Percentiles rank a stretch among this genome's conserved stretches.
These are phyloP conservation scores for Boehmeria nivea DNA, from an alignment of 306 rosid genomes.

Conservation along the genomic window DNA sequence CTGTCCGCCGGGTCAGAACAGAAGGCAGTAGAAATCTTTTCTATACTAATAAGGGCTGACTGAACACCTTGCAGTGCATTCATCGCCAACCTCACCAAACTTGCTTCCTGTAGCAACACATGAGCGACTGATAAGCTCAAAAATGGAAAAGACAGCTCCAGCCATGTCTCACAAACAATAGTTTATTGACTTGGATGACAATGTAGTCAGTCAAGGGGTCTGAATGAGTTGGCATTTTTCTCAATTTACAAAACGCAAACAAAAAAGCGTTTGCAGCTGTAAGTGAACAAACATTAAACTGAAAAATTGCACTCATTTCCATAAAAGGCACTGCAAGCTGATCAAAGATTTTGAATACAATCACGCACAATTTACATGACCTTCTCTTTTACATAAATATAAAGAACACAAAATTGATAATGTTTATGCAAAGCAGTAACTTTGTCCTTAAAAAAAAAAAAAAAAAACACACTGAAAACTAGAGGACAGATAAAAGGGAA, in stretches of 20 bases:
- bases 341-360: too few relatives aligned
- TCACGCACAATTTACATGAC: too few relatives aligned
- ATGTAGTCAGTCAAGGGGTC: too few relatives aligned
- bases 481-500: too few relatives aligned
- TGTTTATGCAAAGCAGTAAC: not conserved
- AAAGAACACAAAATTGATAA: too few relatives aligned
- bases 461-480: not conserved
- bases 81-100: slow-evolving; percentile 70
- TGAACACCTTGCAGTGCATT: slow-evolving; percentile 72
- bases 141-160: not conserved
- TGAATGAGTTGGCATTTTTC: too few relatives aligned
- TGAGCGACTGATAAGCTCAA: slow-evolving; percentile 1
- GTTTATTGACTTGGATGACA: not conserved
- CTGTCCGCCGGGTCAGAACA: slow-evolving; percentile 61
- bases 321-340: too few relatives aligned
- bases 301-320: too few relatives aligned
- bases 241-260: too few relatives aligned
- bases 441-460: not conserved
- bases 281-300: too few relatives aligned
- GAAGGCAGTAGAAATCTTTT: slow-evolving; percentile 50
- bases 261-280: too few relatives aligned
- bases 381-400: too few relatives aligned
- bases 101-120: slow-evolving; percentile 54
- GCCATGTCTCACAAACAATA: not conserved
- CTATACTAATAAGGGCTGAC: slow-evolving; percentile 58